Base-by-base conservation (phyloP, 2,329 filamentous ascomycete genomes). In the Diaporthe amygdali region DNA sequence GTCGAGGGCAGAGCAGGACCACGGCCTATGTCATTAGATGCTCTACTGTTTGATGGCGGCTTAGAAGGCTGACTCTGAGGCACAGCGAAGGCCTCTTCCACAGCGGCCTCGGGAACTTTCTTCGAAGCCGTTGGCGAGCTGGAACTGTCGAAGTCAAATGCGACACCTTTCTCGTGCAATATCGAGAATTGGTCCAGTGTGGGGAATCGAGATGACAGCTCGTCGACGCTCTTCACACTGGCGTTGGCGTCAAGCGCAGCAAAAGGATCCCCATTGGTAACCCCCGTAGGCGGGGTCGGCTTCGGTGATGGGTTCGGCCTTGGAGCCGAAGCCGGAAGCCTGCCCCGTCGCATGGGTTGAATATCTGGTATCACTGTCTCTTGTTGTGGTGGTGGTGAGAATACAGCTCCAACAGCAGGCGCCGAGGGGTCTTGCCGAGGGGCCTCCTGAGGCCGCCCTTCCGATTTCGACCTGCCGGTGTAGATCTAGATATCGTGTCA, bases 121-220 rank as follows among this genome's bases (percentile, higher is more conserved):
- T 0, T 92, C 90, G 37, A 81, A 49, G 83, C 81, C 14, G 84
- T 80, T 47, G 83, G 81, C 30, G 87, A 84, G 8, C 84, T 81
- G n/a, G 86, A 79, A 17, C 86, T 83, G 71, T 94, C 92, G 79
- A 98, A 98, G 68, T 96, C 92, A 76, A 98, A 98, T 72, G 94
- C 95, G 72, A 90, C 84, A 3, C 93, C 93, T 73, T 93, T 90
- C 74, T 98, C 95, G 76, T 97, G 94, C 54, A 98, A 84, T 22
- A 99, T 85, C 3, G 96, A 92, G 78, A 99, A 99, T 76, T 98
- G 94, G 77, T 98, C 95, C 30, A 99, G 86, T 7, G 94, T 95
- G 0, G 96, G 96, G 76, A 98, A 99, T 66, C 93, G 90, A 34
- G 90, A 88, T 0, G 96, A 94, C 32, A 98, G 84, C 77, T 98